Evolutionary conservation across 257 asterid genomes (phyloP), one percentile per base, ranked within the genome.

Genomic region (Ballota nigra): DNA sequence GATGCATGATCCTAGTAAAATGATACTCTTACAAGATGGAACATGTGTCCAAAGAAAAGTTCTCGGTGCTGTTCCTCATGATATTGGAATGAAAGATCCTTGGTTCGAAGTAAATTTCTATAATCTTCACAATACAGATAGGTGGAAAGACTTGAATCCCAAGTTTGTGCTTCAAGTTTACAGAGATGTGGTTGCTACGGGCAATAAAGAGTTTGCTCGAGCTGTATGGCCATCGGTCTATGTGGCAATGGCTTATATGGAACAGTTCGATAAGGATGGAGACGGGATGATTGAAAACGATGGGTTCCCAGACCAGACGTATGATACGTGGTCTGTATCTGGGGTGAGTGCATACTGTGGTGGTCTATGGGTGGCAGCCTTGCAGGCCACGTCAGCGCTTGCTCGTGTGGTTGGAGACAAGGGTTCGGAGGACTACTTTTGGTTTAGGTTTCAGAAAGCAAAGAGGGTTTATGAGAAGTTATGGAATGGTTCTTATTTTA

Each of bases 251-350:
- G 99, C 99, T 72, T 95, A 89, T 57, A 89, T 92, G 99, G 97
- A 95, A 16, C 99, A 95, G 79, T 95, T 95, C 57, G 99, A 95
- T 70, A 89, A 82, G 83, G 99, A 95, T 66, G 96, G 96, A 41
- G 99, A 95, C 80, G 99, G 98, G 20, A 95, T 95, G 99, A 95
- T 95, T 31, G 99, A 95, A 73, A 95, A 95, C 52, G 98, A 92
- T 63, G 95, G 97, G 15, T 88, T 88, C 71, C 97, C 97, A 5
- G 99, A 95, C 52, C 99, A 95, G 84, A 95, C 99, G 0, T 95
- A 95, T 58, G 99, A 95, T 79, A 88, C 91, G 33, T 95, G 99
- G 99, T 84, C 94, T 34, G 97, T 88, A 6, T 70, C 86, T 55
- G 99, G 99, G 34, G 92, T 92, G 73, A 95, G 99, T 85, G 99